Conservation (phyloP, 257 asterid species). For the Solanum pennellii region DNA sequence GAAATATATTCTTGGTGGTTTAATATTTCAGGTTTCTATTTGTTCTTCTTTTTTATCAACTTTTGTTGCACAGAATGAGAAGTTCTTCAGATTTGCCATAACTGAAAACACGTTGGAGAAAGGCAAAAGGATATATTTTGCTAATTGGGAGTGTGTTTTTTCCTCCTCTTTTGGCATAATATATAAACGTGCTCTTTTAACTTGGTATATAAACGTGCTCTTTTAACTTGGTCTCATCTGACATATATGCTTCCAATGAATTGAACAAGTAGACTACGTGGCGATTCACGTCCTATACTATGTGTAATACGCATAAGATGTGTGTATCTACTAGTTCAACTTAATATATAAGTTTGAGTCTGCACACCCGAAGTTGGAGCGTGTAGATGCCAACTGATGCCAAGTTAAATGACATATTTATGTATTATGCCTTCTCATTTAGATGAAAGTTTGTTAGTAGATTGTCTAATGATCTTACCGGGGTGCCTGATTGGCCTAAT, state of each 20-base stretch:
- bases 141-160: neutral
- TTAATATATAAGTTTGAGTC: neutral
- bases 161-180: too few relatives aligned
- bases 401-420: fast-evolving
- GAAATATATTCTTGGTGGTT: slow-evolving; percentile 72
- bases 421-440: neutral
- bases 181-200: neutral
- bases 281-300: neutral
- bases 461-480: neutral
- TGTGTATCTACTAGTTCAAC: neutral
- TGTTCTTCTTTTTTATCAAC: neutral
- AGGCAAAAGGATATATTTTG: neutral
- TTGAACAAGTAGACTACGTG: neutral
- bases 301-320: neutral
- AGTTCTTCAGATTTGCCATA: neutral
- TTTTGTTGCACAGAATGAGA: neutral
- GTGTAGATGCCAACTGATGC: neutral
- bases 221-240: neutral
- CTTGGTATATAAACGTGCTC: neutral
- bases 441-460: neutral
- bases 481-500: neutral
- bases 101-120: neutral
- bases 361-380: neutral
- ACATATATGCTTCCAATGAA: too few relatives aligned
- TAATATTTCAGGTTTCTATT: slow-evolving; percentile 42